A percentile compares a stretch with the other conserved stretches of the same genome.
Conservation (phyloP, 176 grass and related monocot genomes). For the Musa beccarii region DNA sequence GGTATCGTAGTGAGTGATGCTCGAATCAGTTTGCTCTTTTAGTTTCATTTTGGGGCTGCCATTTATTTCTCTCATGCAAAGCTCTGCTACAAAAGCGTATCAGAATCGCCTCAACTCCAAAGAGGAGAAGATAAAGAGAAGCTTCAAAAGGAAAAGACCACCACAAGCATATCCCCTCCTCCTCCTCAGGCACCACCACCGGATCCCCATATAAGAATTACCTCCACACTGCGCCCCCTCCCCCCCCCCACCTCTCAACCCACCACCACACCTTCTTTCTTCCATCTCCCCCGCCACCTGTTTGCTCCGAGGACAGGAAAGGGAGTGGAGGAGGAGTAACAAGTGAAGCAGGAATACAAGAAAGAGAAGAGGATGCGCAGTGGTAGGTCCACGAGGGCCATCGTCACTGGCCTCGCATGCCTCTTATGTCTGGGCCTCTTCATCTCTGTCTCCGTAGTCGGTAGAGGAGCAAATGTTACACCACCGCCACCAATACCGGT, state of each 20-base stretch:
- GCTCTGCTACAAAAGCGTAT: conserved; percentile 11
- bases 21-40: too few species aligned
- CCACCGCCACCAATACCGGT: neutral
- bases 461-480: neutral
- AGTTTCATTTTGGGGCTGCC: too few species aligned
- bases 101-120: conserved; percentile 22
- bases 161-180: neutral
- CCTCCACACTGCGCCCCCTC: neutral
- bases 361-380: neutral
- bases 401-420: neutral
- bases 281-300: neutral
- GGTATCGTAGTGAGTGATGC: too few species aligned
- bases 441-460: neutral
- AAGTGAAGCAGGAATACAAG: neutral
- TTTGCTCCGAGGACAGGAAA: neutral
- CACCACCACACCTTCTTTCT: neutral
- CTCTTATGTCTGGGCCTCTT: conserved; percentile 5
- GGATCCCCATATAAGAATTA: neutral
- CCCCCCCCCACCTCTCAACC: neutral
- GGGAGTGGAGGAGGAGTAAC: neutral
- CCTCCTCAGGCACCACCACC: too few species aligned
- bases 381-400: neutral
- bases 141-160: neutral
- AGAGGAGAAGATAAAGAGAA: conserved; percentile 11
- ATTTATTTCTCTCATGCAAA: neutral